phyloP scores from a whole-genome alignment of 306 rosid genomes.

The Gleditsia sinensis region DNA sequence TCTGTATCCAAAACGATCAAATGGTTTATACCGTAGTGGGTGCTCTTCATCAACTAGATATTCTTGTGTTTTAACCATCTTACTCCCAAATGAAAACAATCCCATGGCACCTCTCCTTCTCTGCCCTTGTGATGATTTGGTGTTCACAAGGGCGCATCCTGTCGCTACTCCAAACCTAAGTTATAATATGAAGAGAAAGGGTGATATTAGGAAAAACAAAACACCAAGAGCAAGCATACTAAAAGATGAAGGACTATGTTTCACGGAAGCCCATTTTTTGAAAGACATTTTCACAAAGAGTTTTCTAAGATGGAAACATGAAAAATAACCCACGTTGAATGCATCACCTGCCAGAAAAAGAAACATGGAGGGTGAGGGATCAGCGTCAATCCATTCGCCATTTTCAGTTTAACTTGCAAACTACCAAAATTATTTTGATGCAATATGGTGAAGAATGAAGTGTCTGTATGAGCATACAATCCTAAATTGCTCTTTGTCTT shows the following conservation, averaged over 20 bases:
- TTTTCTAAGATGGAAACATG: background rate
- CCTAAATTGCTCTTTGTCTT: constrained; percentile 33
- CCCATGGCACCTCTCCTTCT: constrained; percentile 37
- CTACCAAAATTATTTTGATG: constrained; percentile 39
- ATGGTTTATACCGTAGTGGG: constrained; percentile 31
- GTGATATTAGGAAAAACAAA: no score
- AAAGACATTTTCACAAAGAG: background rate
- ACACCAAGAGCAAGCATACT: no score
- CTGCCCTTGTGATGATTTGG: constrained; percentile 20
- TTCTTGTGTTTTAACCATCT: constrained; percentile 15
- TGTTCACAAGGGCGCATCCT: constrained; percentile 35
- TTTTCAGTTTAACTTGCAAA: constrained; percentile 39
- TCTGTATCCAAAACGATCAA: constrained; percentile 32
- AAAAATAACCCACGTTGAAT: constrained; percentile 32
- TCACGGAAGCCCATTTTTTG: no score
- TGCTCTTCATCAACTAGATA: constrained; percentile 39
- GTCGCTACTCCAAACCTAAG: constrained; percentile 38
- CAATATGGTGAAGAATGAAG: constrained; percentile 39
- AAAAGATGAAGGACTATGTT: no score
- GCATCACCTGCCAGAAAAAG: constrained; percentile 44
- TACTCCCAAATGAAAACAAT: constrained; percentile 25
- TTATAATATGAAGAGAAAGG: no score
- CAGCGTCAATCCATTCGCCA: constrained; percentile 38
- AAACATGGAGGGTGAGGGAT: constrained; percentile 41
- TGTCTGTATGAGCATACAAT: constrained; percentile 36